Evolutionary conservation across 208 protist genomes (phyloP), one percentile per base, ranked within the genome.

Genomic region (Trypanosoma scelopori): DNA sequence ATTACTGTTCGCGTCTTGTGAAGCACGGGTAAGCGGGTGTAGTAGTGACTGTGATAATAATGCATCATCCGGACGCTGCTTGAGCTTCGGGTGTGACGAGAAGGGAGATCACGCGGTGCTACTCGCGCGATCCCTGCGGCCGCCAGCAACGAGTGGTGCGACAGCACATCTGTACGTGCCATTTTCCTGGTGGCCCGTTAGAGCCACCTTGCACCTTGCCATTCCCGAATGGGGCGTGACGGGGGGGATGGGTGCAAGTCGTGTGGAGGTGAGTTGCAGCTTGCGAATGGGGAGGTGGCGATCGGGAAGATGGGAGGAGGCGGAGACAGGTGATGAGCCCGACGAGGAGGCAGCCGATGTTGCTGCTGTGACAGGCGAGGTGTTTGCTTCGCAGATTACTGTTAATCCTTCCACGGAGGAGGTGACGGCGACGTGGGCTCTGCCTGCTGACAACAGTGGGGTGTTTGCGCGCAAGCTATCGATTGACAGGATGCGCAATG

Each of bases 151-250:
- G 5, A 42, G 16, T 5, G 43, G 20, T 16, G 41, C 25, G 22
- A 42, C 18, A 23, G 13, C 12, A 20, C 3, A 23, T 23, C 16
- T 55, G 25, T 20, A 28, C 32, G 67, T 72, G 12, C 56, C 67
- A 4, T 72, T 72, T 52, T 50, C 27, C 42, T 72, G 67, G 57
- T 60, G 58, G 51, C 67, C 67, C 37, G 27, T 58, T 16, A 35
- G 30, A 22, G 56, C 47, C 5, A 25, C 18, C n/a, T 53, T 69
- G 23, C n/a, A 60, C 46, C n/a, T 51, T 25, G 25, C 11, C 22
- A 27, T 18, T 16, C 15, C 45, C n/a, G 35, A 18, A 22, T 12
- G 6, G 37, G 46, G 39, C 30, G 27, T 47, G 12, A 28, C 15
- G 28, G 39, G 39, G 28, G 39, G 39, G 12, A 25, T 61, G n/a